Conservation (phyloP, 139 green algal species). For the Chlamydomonas applanata region DNA sequence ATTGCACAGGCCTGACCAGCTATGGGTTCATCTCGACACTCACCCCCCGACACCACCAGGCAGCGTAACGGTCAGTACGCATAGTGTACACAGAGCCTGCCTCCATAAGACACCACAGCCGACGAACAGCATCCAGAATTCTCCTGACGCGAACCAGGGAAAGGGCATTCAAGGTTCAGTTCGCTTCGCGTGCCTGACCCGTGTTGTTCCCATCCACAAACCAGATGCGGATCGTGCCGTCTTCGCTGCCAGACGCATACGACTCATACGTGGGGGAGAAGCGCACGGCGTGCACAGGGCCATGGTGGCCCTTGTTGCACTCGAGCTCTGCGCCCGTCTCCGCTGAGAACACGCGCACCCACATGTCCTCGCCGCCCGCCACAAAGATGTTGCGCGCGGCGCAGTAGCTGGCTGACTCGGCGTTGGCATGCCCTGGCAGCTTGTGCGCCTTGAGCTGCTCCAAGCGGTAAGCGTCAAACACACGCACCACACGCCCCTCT, state of each 20-base stretch:
- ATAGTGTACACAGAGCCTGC: too few relatives aligned
- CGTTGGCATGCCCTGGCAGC: conserved; percentile 13
- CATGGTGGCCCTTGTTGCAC: conserved; percentile 92
- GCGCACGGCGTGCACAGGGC: conserved; percentile 91
- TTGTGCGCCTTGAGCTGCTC: conserved; percentile 16
- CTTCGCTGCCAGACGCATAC: conserved; percentile 92
- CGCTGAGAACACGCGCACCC: conserved; percentile 88
- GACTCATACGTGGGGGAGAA: conserved; percentile 88
- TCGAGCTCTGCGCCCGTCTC: conserved; percentile 78
- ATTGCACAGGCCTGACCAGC: too few relatives aligned
- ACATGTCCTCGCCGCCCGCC: conserved; percentile 95
- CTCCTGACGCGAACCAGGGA: too few relatives aligned
- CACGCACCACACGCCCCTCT: conserved; percentile 70
- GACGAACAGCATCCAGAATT: too few relatives aligned
- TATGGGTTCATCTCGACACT: too few relatives aligned
- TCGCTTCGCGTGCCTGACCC: neutral
- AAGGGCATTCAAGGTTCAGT: too few relatives aligned
- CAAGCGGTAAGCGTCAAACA: conserved; percentile 71
- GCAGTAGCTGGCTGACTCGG: conserved; percentile 83
- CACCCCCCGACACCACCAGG: too few relatives aligned
- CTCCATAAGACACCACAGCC: too few relatives aligned
- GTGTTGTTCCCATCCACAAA: conserved; percentile 3
- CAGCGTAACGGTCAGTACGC: too few relatives aligned
- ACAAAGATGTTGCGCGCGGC: conserved; percentile 65
- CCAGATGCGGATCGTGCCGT: conserved; percentile 97